Conservation (phyloP, 2,329 filamentous ascomycete species). For the Calonectria leucothoes region DNA sequence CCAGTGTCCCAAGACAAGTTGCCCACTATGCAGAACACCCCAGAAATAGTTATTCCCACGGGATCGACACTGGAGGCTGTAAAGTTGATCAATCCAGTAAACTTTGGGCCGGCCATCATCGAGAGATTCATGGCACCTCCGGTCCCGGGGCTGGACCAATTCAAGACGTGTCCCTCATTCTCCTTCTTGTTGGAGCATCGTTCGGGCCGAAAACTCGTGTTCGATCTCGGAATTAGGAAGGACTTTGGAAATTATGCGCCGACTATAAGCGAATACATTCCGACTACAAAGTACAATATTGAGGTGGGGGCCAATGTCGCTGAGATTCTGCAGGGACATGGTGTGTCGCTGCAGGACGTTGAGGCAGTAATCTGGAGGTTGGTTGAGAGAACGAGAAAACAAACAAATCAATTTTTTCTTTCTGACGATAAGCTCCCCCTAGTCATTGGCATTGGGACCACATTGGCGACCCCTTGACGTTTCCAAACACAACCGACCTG, state of each 20-base stretch:
- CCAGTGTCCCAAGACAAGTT: background rate
- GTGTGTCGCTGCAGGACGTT: slow-evolving; percentile 14
- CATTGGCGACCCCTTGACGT: slow-evolving; percentile 60
- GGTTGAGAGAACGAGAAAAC: background rate
- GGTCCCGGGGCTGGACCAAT: slow-evolving; percentile 48
- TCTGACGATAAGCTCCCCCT: accelerated
- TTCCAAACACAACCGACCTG: slow-evolving; percentile 58
- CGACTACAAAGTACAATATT: slow-evolving; percentile 42
- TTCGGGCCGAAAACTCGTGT: slow-evolving; percentile 43
- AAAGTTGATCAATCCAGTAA: slow-evolving; percentile 52
- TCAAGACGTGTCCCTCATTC: slow-evolving; percentile 43
- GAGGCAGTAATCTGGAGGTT: slow-evolving; percentile 39
- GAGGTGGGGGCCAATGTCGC: slow-evolving; percentile 39
- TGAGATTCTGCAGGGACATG: slow-evolving; percentile 30
- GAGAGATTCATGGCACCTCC: slow-evolving; percentile 52
- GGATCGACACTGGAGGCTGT: slow-evolving; percentile 34
- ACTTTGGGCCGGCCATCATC: slow-evolving; percentile 53
- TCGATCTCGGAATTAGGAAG: slow-evolving; percentile 46
- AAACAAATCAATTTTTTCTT: background rate
- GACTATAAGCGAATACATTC: slow-evolving; percentile 38
- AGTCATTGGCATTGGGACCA: slow-evolving; percentile 65
- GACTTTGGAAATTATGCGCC: slow-evolving; percentile 43
- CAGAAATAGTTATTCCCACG: slow-evolving; percentile 12
- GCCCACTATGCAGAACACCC: background rate
- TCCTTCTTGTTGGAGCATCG: slow-evolving; percentile 45